These are phyloP conservation scores for Ogataea naganishii DNA, from an alignment of 805 yeast species.

Conservation along the genomic window DNA sequence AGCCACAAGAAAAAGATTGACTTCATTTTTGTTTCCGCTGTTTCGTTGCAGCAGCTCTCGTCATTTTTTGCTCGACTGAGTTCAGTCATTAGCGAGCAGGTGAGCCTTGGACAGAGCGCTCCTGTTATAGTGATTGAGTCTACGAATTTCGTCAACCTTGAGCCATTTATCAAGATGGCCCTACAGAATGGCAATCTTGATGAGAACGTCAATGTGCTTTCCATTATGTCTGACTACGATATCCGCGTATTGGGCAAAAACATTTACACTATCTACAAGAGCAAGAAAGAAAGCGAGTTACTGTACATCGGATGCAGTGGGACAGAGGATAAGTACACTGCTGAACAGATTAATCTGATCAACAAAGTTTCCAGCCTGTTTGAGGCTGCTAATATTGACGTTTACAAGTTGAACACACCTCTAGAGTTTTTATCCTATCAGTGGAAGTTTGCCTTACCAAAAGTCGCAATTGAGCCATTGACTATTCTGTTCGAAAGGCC, in stretches of 20 bases:
- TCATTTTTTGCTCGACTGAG: slow-evolving; percentile 28
- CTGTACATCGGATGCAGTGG: slow-evolving; percentile 34
- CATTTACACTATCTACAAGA: slow-evolving; percentile 25
- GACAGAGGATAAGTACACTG: slow-evolving; percentile 32
- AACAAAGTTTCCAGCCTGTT: slow-evolving; percentile 28
- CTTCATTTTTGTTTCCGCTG: slow-evolving; percentile 36
- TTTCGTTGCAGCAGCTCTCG: slow-evolving; percentile 44
- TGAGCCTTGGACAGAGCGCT: slow-evolving; percentile 15
- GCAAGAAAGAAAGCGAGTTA: slow-evolving; percentile 35
- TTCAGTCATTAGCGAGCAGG: slow-evolving; percentile 23
- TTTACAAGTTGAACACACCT: slow-evolving; percentile 41
- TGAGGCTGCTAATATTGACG: slow-evolving; percentile 32
- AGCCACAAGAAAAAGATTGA: slow-evolving; percentile 26
- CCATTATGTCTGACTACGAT: slow-evolving; percentile 58
- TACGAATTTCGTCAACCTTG: slow-evolving; percentile 64
- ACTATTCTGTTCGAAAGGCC: slow-evolving; percentile 67
- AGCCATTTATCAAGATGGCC: slow-evolving; percentile 51
- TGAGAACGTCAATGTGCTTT: slow-evolving; percentile 32
- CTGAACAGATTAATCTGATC: slow-evolving; percentile 30
- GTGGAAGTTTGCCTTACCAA: slow-evolving; percentile 80
- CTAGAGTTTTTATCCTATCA: slow-evolving; percentile 62
- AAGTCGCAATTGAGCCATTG: slow-evolving; percentile 70
- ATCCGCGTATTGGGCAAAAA: slow-evolving; percentile 30
- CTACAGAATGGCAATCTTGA: slow-evolving; percentile 22
- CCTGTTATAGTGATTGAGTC: slow-evolving; percentile 58